Conservation (phyloP, 768 basidiomycete genomes). For the Russula foetens region DNA sequence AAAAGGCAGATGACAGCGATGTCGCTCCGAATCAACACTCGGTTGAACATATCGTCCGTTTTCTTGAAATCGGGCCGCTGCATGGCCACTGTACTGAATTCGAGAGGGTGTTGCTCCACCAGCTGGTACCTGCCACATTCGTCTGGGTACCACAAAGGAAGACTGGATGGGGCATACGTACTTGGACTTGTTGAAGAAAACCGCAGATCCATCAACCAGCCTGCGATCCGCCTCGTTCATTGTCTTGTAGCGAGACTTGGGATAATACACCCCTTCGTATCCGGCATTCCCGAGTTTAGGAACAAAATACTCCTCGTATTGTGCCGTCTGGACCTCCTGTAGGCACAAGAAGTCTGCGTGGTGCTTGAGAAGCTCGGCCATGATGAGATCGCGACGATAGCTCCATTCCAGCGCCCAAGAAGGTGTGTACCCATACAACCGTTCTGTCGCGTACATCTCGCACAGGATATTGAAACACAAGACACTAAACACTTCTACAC, state of each 20-base stretch:
- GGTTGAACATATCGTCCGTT: slow-evolving; percentile 99
- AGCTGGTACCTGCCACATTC: slow-evolving; percentile 63
- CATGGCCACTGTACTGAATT: slow-evolving; percentile 90
- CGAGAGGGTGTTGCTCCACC: slow-evolving; percentile 88
- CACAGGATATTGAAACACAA: slow-evolving; percentile 94
- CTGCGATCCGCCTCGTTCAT: slow-evolving; percentile 83
- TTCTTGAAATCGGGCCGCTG: slow-evolving; percentile 91
- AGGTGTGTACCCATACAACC: slow-evolving; percentile 93
- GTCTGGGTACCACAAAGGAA: not conserved
- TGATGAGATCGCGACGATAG: slow-evolving; percentile 82
- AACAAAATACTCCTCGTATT: slow-evolving; percentile 87
- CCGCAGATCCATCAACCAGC: slow-evolving; percentile 93
- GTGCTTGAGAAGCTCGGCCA: slow-evolving; percentile 74
- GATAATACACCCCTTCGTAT: slow-evolving; percentile 88
- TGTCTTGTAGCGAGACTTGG: slow-evolving; percentile 88
- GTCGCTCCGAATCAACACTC: slow-evolving; percentile 90
- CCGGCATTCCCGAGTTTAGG: slow-evolving; percentile 63
- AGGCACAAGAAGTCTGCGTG: slow-evolving; percentile 88
- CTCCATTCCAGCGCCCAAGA: slow-evolving; percentile 95
- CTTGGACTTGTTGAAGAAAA: slow-evolving; percentile 87
- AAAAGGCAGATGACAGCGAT: slow-evolving; percentile 82
- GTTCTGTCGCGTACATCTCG: slow-evolving; percentile 80
- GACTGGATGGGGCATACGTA: slow-evolving; percentile 35
- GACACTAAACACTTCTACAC: slow-evolving; percentile 68
- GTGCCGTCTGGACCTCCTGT: slow-evolving; percentile 90